phyloP scores from a whole-genome alignment of 768 basidiomycete species.

The Rhizopogon rudus region DNA sequence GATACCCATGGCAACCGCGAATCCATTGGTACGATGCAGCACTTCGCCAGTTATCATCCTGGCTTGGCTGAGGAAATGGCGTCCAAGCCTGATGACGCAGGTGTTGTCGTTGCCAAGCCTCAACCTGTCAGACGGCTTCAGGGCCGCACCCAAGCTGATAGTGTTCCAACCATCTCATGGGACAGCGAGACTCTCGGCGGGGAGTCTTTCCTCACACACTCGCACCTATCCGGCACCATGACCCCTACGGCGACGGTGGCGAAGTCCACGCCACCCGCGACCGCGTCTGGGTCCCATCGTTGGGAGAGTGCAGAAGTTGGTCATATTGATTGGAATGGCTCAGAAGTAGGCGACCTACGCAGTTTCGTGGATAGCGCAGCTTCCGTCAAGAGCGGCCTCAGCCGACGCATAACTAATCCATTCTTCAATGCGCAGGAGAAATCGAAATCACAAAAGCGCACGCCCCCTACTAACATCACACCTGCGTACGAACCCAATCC shows the following conservation, averaged over 20 bases:
- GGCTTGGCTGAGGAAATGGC: constrained; percentile 50
- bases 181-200: constrained; percentile 41
- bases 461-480: constrained; percentile 8
- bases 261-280: constrained; percentile 59
- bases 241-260: constrained; percentile 47
- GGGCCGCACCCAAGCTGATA: constrained; percentile 35
- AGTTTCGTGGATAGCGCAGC: constrained; percentile 21
- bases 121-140: constrained; percentile 39
- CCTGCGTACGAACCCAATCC: constrained; percentile 25
- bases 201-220: constrained; percentile 46
- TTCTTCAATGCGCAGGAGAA: constrained; percentile 38
- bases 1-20: constrained; percentile 32
- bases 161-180: constrained; percentile 42
- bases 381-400: constrained; percentile 10
- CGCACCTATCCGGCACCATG: constrained; percentile 40
- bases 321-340: constrained; percentile 28
- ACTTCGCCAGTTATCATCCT: constrained; percentile 59
- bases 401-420: constrained; percentile 27
- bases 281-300: constrained; percentile 43
- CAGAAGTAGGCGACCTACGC: constrained; percentile 7
- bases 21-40: constrained; percentile 25
- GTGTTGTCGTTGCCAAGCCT: constrained; percentile 17
- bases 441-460: constrained; percentile 25
- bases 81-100: constrained; percentile 20
- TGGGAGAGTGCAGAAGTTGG: constrained; percentile 73